Conservation (phyloP, 306 rosid genomes). For the Alnus glutinosa region DNA sequence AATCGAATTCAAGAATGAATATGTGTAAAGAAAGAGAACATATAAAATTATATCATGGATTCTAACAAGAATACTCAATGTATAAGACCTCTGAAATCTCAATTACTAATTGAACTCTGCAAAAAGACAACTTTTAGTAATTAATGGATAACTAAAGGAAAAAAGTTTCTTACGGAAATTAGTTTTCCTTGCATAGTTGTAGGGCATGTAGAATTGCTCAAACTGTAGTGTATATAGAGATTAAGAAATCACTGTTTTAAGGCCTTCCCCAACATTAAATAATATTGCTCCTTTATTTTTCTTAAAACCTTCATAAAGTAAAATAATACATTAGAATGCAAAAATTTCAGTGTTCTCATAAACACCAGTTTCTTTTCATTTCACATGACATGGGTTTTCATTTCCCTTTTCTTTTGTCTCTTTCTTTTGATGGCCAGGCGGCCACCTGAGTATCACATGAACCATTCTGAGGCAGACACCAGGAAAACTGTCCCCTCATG, state of each 20-base stretch:
- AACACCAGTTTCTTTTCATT: neutral
- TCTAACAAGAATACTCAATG: neutral
- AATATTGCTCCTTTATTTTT: neutral
- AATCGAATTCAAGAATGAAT: conserved; percentile 22
- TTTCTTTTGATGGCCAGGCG: neutral
- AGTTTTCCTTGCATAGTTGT: neutral
- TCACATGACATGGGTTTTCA: neutral
- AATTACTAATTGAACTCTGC: neutral
- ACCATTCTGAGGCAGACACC: neutral
- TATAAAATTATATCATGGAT: neutral
- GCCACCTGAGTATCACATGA: neutral
- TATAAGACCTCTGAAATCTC: neutral
- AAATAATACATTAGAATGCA: neutral
- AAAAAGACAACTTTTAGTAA: neutral
- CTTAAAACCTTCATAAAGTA: neutral
- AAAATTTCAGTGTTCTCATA: neutral
- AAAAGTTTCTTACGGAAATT: neutral
- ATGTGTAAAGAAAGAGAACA: conserved; percentile 8
- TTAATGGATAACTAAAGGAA: neutral
- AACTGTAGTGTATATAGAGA: neutral
- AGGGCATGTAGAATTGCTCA: neutral
- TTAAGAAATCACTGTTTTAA: neutral
- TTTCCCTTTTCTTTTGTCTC: neutral
- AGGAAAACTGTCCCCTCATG: neutral
- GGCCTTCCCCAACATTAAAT: neutral